Evolutionary conservation across 2,329 filamentous ascomycete genomes (phyloP).

Genomic region (Setomelanomma holmii): DNA sequence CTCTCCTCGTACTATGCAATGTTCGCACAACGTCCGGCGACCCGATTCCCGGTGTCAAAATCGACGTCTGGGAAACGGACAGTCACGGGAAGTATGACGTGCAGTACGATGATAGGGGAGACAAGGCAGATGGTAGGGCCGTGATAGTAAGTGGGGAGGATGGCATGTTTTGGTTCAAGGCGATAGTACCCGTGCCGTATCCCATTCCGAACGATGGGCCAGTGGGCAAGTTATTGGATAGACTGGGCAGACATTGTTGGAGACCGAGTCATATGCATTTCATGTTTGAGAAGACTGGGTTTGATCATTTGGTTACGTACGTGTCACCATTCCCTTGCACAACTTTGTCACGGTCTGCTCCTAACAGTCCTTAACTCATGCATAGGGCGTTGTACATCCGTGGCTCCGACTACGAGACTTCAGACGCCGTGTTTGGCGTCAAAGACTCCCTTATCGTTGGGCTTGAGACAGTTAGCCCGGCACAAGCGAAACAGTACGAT

Average conservation of each 20-base stretch:
- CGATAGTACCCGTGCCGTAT: conserved; percentile 84
- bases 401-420: conserved; percentile 80
- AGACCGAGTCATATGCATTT: conserved; percentile 50
- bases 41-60: conserved; percentile 70
- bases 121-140: conserved; percentile 73
- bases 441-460: conserved; percentile 72
- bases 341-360: neutral
- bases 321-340: conserved; percentile 45
- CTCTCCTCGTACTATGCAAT: conserved; percentile 76
- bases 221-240: conserved; percentile 60
- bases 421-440: conserved; percentile 86
- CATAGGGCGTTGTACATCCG: conserved; percentile 77
- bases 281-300: conserved; percentile 69
- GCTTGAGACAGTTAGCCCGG: conserved; percentile 33
- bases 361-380: conserved; percentile 1
- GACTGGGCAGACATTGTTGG: conserved; percentile 44
- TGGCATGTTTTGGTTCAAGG: conserved; percentile 84
- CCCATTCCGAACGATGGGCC: conserved; percentile 81
- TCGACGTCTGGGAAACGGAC: conserved; percentile 89
- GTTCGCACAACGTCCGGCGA: conserved; percentile 69
- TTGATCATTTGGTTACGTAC: conserved; percentile 82
- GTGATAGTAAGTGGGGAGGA: conserved; percentile 73
- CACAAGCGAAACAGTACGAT: conserved; percentile 54
- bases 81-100: conserved; percentile 83
- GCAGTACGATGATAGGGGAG: conserved; percentile 68